These are phyloP conservation scores for Didymella lethalis DNA, from an alignment of 2,329 filamentous ascomycete species.

Conservation along the genomic window DNA sequence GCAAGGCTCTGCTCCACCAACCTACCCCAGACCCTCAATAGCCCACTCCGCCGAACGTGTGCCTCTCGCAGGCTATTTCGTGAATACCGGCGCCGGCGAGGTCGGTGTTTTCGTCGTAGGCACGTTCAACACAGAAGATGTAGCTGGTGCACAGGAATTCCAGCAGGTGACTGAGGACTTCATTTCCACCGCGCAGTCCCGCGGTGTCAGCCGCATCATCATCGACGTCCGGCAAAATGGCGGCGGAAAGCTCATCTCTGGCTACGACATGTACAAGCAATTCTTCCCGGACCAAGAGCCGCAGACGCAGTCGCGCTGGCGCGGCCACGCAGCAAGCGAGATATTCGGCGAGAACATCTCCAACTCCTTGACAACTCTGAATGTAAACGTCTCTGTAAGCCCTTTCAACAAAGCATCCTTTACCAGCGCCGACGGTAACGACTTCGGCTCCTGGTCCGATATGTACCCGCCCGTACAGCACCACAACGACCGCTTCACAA, in stretches of 20 bases:
- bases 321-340: constrained; percentile 51
- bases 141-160: constrained; percentile 41
- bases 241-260: constrained; percentile 60
- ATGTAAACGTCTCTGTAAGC: constrained; percentile 38
- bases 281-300: constrained; percentile 60
- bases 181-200: constrained; percentile 56
- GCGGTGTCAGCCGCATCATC: constrained; percentile 65
- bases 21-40: constrained; percentile 51
- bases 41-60: constrained; percentile 42
- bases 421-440: constrained; percentile 32
- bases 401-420: constrained; percentile 50
- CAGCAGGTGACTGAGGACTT: constrained; percentile 54
- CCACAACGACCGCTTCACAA: constrained; percentile 50
- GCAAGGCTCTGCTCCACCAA: constrained; percentile 33
- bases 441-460: constrained; percentile 47
- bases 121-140: constrained; percentile 50
- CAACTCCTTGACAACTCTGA: constrained; percentile 21
- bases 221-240: constrained; percentile 70
- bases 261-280: constrained; percentile 59
- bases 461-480: constrained; percentile 48
- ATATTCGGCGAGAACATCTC: constrained; percentile 38
- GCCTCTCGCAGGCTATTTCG: constrained; percentile 57
- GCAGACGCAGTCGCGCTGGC: constrained; percentile 57
- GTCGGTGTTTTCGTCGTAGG: constrained; percentile 57
- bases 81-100: constrained; percentile 52